These are phyloP conservation scores for Inga leiocalycina DNA, from an alignment of 306 rosid genomes.

Conservation along the genomic window DNA sequence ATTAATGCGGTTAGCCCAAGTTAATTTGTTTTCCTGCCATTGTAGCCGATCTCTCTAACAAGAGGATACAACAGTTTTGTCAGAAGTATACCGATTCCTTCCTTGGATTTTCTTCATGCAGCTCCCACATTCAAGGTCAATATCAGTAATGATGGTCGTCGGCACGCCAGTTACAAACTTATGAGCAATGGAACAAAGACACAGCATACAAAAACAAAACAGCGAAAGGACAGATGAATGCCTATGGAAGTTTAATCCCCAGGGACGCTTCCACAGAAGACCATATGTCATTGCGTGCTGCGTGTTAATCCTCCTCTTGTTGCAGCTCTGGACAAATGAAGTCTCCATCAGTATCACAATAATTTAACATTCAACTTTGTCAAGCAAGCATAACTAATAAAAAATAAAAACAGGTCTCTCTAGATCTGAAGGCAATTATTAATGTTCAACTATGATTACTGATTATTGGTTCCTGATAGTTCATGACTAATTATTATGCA, in stretches of 20 bases:
- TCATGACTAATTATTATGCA: slow-evolving; percentile 12
- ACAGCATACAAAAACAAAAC: slow-evolving; percentile 38
- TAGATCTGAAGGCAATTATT: slow-evolving; percentile 2
- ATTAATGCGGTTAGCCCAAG: slow-evolving; percentile 80
- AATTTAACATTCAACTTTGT: slow-evolving; percentile 1
- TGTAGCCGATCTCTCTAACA: slow-evolving; percentile 62
- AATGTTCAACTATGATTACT: not conserved
- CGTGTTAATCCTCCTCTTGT: slow-evolving; percentile 93
- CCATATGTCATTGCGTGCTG: slow-evolving; percentile 82
- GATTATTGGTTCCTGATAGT: not conserved
- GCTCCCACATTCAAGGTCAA: slow-evolving; percentile 45
- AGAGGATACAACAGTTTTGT: slow-evolving; percentile 72
- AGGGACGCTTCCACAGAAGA: slow-evolving; percentile 39
- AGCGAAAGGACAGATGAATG: slow-evolving; percentile 40
- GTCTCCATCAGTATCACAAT: slow-evolving; percentile 29
- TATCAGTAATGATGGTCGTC: slow-evolving; percentile 44
- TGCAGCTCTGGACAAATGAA: slow-evolving; percentile 60
- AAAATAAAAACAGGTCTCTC: not conserved
- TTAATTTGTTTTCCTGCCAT: slow-evolving; percentile 63
- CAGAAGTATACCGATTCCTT: slow-evolving; percentile 77
- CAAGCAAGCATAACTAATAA: slow-evolving; percentile 6
- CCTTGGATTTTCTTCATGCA: slow-evolving; percentile 38
- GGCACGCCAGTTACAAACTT: slow-evolving; percentile 70
- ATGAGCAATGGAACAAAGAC: slow-evolving; percentile 54
- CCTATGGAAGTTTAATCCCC: slow-evolving; percentile 43